Base-by-base conservation (phyloP, 2,329 filamentous ascomycete genomes). In the Pyrenophora teres region DNA sequence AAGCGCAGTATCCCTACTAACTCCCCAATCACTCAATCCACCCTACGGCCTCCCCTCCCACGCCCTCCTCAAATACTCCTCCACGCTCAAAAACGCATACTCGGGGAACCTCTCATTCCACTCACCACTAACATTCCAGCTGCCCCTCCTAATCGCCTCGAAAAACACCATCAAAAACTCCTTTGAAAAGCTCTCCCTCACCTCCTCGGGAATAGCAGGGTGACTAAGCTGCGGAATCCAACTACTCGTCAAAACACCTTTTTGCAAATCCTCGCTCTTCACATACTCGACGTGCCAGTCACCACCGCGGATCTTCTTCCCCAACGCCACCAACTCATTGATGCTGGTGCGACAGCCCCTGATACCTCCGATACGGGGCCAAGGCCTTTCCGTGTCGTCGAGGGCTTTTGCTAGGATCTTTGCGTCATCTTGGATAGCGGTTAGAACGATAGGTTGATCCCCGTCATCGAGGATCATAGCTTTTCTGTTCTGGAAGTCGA, bases 91-190 rank as follows among this genome's bases (percentile, higher is more conserved):
- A 41, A 81, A 81, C 48, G 74, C 47, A 33, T 76, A 78, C 18
- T 80, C 75, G 0, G 79, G 77, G 25, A 79, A 70, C 15, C 77
- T 59, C 42, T 69, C 53, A 52, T 82, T 82, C 68, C 72, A 79
- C 52, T 80, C 77, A 31, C 74, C 72, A 13, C 76, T 72, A 1
- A 76, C 69, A 52, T 74, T 67, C 77, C 76, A 80, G 1, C 71
- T 71, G 2, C 78, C 79, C 10, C 73, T 73, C 4, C 56, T 48
- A 41, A 74, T 74, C 27, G 74, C 77, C 4, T 75, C 48, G 0
- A 82, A 68, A 21, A 77, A 76, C 25, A 76, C 75, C 15, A 77
- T 67, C 16, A 76, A 58, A 32, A 80, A 75, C 0, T 58, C 57
- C 57, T 70, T 76, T 8, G 74, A 63, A 19, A 77, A 67, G 2